These are phyloP conservation scores for Entonaema liquescens DNA, from an alignment of 495 filamentous ascomycete genomes.

Conservation along the genomic window DNA sequence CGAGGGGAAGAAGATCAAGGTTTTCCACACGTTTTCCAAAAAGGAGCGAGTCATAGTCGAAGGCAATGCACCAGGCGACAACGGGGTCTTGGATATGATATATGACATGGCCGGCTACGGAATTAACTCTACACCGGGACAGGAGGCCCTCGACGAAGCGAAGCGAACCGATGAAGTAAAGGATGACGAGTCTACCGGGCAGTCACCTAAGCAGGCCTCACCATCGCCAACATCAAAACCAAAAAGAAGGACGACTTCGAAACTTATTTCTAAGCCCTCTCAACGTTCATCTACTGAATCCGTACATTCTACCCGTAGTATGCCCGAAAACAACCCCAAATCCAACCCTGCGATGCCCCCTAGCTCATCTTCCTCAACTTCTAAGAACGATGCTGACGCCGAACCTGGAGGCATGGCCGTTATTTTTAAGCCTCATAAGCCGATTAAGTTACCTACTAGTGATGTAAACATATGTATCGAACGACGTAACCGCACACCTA, in stretches of 20 bases:
- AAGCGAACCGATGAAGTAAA: slow-evolving; percentile 42
- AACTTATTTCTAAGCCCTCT: slow-evolving; percentile 27
- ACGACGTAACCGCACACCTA: slow-evolving; percentile 72
- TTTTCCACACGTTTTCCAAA: slow-evolving; percentile 80
- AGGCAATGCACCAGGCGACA: slow-evolving; percentile 57
- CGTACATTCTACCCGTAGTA: slow-evolving; percentile 3
- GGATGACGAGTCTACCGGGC: slow-evolving; percentile 17
- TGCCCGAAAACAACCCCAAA: slow-evolving; percentile 3
- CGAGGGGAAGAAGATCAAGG: slow-evolving; percentile 84
- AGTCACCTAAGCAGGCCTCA: not conserved
- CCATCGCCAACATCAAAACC: slow-evolving; percentile 30
- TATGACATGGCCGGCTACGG: slow-evolving; percentile 62
- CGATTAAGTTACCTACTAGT: slow-evolving; percentile 74
- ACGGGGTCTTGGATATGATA: slow-evolving; percentile 58
- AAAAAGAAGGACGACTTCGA: slow-evolving; percentile 23
- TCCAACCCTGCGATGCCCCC: not conserved
- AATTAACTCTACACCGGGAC: slow-evolving; percentile 20
- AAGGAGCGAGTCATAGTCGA: slow-evolving; percentile 79
- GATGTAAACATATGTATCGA: slow-evolving; percentile 94
- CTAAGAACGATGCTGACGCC: slow-evolving; percentile 37
- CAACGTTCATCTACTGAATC: slow-evolving; percentile 16
- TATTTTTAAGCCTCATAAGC: slow-evolving; percentile 72
- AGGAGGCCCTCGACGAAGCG: slow-evolving; percentile 39
- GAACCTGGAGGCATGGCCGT: slow-evolving; percentile 69
- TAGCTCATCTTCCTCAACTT: slow-evolving; percentile 19